Percentiles rank a stretch among this genome's conserved stretches.
Evolutionary conservation across 75 land plant species (phyloP).

Genomic region (Chamaecyparis obtusa): DNA sequence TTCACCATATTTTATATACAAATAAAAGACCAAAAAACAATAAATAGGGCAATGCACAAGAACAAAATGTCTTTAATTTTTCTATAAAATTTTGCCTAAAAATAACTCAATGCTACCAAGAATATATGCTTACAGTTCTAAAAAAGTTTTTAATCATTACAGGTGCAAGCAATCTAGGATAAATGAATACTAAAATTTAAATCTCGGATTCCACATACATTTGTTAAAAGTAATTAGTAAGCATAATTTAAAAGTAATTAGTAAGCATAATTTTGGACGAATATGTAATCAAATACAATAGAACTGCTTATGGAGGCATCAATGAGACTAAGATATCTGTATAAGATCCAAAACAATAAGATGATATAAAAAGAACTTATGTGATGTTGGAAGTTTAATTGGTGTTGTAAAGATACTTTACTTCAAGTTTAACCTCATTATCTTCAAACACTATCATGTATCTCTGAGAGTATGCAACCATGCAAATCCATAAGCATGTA

Average conservation of each 20-base stretch:
- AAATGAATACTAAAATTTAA: neutral
- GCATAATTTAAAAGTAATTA: neutral
- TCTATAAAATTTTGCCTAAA: neutral
- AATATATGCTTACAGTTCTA: neutral
- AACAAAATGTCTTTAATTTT: neutral
- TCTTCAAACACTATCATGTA: slow-evolving; percentile 49
- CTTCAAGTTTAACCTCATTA: neutral
- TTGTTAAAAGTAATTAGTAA: too few species aligned
- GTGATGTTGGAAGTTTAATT: too few species aligned
- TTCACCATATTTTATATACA: neutral
- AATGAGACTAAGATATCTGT: neutral
- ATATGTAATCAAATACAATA: neutral
- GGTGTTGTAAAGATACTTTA: neutral
- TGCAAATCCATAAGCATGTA: slow-evolving; percentile 76
- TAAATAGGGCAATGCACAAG: neutral
- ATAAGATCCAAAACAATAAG: neutral
- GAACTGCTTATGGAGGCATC: neutral
- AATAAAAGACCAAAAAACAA: neutral
- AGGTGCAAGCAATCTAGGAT: neutral
- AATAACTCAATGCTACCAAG: neutral
- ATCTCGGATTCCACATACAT: neutral
- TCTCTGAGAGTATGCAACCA: slow-evolving; percentile 79
- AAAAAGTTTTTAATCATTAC: neutral
- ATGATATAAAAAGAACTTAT: neutral
- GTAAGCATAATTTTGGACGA: neutral